Percentiles rank a stretch among this genome's conserved stretches.
phyloP scores from a whole-genome alignment of 2,329 filamentous ascomycete species.

The Diaporthe citrichinensis region DNA sequence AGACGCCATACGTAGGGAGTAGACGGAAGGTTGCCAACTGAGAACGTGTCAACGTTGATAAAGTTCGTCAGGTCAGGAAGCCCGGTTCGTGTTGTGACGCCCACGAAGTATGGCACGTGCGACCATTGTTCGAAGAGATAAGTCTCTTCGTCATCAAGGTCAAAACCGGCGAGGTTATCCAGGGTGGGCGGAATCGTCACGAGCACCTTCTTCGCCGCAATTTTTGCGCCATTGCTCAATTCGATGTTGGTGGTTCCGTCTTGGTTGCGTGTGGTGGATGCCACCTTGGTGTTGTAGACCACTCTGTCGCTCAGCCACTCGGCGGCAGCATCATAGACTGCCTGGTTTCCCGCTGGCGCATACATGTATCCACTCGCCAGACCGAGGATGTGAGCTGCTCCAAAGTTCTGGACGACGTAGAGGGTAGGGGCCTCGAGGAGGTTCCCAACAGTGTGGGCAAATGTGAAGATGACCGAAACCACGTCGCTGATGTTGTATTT shows the following conservation, averaged over 20 bases:
- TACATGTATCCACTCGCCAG: slow-evolving; percentile 16
- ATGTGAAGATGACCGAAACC: slow-evolving; percentile 20
- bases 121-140: slow-evolving; percentile 9
- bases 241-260: slow-evolving; percentile 4
- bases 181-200: slow-evolving; percentile 6
- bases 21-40: slow-evolving; percentile 3
- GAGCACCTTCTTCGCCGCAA: background rate
- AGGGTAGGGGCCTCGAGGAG: slow-evolving; percentile 9
- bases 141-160: slow-evolving; percentile 3
- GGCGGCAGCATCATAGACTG: slow-evolving; percentile 6
- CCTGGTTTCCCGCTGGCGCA: slow-evolving; percentile 19
- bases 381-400: slow-evolving; percentile 11
- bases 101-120: slow-evolving; percentile 4
- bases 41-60: background rate
- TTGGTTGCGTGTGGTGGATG: background rate
- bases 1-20: background rate
- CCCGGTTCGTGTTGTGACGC: background rate
- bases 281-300: slow-evolving; percentile 19
- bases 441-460: background rate
- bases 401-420: slow-evolving; percentile 10
- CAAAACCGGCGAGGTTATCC: slow-evolving; percentile 2
- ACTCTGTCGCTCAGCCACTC: slow-evolving; percentile 11
- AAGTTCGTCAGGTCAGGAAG: slow-evolving; percentile 19
- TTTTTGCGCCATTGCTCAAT: background rate
- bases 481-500: slow-evolving; percentile 53